Evolutionary conservation across 345 rosid species (phyloP), one percentile per base, ranked within the genome.

Genomic region (Carallia pectinifolia): DNA sequence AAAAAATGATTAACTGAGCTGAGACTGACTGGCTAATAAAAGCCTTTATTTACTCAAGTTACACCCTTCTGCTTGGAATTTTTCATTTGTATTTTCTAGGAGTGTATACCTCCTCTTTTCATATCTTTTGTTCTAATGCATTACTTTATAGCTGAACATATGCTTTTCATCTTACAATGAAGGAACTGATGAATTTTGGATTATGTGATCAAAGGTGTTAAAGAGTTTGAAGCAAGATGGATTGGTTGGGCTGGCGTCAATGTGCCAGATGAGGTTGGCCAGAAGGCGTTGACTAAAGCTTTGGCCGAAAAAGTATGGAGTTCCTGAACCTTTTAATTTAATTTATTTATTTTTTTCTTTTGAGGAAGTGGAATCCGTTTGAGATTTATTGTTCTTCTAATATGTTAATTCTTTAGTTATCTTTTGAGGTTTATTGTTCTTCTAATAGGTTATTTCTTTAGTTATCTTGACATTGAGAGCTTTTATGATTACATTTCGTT

Each of bases 201-300:
- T 83, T 76, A 71, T 56, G 39, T 75, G 75, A 71, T 82, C 64
- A 64, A 81, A 92, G 99, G 99, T 78, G 97, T 96, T 29, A 96
- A 96, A 85, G 99, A 88, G 61, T 90, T 96, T 61, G 99, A 96
- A 76, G 98, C 98, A 15, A 92, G 93, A 80, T 96, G 99, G 99
- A 96, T 96, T 62, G 99, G 99, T 55, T 96, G 98, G 99, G 99
- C 99, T 66, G 99, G 99, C 10, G 99, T 96, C 29, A 92, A 96
- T 82, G 99, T 96, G 67, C 97, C 99, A 6, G 99, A 96, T 75
- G 94, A 90, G 73, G 83, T 82, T 68, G 99, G 99, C 13, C 99
- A 92, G 84, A 84, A 78, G 70, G 96, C 99, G 66, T 92, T 96
- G n/a, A 90, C 84, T 30, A 88, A 89, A 81, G 96, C 98, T 78